Percentiles rank a stretch among this genome's conserved stretches.
Conservation (phyloP, 2,329 filamentous ascomycete genomes). For the Aspergillus aculeatus region DNA sequence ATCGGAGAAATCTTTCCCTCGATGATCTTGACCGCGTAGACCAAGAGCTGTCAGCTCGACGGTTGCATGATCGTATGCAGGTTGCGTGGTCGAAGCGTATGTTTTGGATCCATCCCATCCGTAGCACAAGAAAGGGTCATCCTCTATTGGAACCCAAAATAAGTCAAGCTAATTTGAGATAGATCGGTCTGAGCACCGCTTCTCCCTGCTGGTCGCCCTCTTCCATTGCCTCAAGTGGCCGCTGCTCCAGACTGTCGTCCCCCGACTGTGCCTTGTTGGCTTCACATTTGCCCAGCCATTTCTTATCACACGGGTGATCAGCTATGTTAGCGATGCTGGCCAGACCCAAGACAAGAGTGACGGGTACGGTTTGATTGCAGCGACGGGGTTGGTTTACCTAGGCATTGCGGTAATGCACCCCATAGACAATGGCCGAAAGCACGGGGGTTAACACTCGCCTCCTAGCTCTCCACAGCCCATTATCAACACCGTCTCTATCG, state of each 20-base stretch:
- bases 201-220: slow-evolving; percentile 13
- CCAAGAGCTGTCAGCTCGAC: too few species aligned
- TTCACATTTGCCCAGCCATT: slow-evolving; percentile 23
- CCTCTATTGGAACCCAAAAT: neutral
- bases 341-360: slow-evolving; percentile 12
- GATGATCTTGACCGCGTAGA: too few species aligned
- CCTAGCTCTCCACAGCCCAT: too few species aligned
- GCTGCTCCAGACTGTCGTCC: slow-evolving; percentile 13
- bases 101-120: too few species aligned
- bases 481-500: neutral
- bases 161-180: neutral
- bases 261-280: slow-evolving; percentile 21
- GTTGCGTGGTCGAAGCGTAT: too few species aligned
- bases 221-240: slow-evolving; percentile 7
- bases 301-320: slow-evolving; percentile 14
- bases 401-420: slow-evolving; percentile 33
- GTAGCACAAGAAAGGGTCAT: too few species aligned
- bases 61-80: too few species aligned
- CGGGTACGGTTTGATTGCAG: slow-evolving; percentile 39
- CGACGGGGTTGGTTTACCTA: slow-evolving; percentile 38
- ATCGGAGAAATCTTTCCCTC: slow-evolving; percentile 1
- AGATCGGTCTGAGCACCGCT: too few species aligned
- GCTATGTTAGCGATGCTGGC: neutral
- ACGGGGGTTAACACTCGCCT: too few species aligned
- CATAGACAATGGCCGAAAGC: too few species aligned